These are phyloP conservation scores for Mollisiaceae sp. DNA, from an alignment of 2,329 filamentous ascomycete genomes.

Conservation along the genomic window DNA sequence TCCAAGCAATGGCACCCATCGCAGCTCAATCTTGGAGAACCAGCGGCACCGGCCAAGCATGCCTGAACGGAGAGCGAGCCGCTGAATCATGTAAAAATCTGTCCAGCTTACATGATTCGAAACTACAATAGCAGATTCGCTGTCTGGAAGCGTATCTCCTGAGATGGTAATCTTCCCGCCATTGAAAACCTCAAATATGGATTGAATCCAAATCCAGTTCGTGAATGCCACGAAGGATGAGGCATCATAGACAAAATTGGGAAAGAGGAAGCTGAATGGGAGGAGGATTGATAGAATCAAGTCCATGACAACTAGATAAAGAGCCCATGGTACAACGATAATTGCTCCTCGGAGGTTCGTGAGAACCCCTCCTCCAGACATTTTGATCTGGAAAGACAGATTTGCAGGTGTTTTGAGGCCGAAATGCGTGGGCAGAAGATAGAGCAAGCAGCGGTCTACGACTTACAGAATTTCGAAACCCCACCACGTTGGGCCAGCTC, in stretches of 20 bases:
- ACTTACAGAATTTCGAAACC: neutral
- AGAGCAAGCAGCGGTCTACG: neutral
- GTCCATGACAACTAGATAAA: conserved; percentile 58
- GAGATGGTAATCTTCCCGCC: conserved; percentile 58
- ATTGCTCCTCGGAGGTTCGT: conserved; percentile 50
- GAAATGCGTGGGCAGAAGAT: neutral
- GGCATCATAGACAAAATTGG: conserved; percentile 56
- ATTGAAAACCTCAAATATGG: conserved; percentile 60
- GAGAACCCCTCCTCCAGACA: conserved; percentile 35
- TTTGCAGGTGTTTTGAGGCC: neutral
- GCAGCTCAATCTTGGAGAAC: conserved; percentile 65
- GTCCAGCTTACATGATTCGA: conserved; percentile 65
- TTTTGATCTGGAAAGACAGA: neutral
- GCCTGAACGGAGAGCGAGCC: conserved; percentile 55
- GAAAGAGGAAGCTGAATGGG: conserved; percentile 52
- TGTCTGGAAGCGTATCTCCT: conserved; percentile 54
- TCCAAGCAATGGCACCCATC: conserved; percentile 63
- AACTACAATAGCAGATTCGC: conserved; percentile 65
- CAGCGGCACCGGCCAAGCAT: conserved; percentile 68
- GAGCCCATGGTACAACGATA: conserved; percentile 57
- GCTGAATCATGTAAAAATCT: conserved; percentile 69
- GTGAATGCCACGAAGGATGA: conserved; percentile 60
- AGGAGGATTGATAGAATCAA: conserved; percentile 55
- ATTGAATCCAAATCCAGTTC: conserved; percentile 63
- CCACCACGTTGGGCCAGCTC: neutral